phyloP scores from a whole-genome alignment of 1,139 yeast species.

The Geotrichum armillariae region DNA sequence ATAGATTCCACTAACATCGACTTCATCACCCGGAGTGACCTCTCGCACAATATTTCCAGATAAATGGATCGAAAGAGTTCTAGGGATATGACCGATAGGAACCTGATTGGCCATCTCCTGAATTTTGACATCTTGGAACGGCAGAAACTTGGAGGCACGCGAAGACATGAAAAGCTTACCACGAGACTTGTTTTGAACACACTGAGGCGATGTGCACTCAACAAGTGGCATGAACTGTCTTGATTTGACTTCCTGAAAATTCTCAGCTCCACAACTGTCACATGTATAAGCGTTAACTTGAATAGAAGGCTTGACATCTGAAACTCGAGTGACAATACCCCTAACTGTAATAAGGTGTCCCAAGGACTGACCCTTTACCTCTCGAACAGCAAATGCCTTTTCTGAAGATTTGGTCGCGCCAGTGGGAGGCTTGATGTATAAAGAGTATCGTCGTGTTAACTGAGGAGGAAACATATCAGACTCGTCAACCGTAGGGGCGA shows the following conservation, averaged over 20 bases:
- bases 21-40: conserved; percentile 92
- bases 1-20: conserved; percentile 88
- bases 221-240: conserved; percentile 80
- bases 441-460: conserved; percentile 79
- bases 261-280: conserved; percentile 95
- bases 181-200: conserved; percentile 74
- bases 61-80: conserved; percentile 78
- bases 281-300: conserved; percentile 94
- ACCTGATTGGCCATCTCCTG: conserved; percentile 97
- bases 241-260: conserved; percentile 90
- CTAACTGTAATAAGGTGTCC: conserved; percentile 89
- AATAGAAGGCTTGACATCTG: conserved; percentile 93
- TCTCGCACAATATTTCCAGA: conserved; percentile 88
- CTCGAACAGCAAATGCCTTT: conserved; percentile 82
- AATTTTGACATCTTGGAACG: conserved; percentile 92
- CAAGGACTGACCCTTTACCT: conserved; percentile 76
- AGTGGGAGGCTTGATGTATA: conserved; percentile 82
- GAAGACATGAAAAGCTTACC: conserved; percentile 94
- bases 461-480: conserved; percentile 72
- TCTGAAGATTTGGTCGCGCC: conserved; percentile 41
- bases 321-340: conserved; percentile 93
- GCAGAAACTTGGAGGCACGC: conserved; percentile 90
- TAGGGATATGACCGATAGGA: conserved; percentile 97
- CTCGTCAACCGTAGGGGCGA: conserved; percentile 33
- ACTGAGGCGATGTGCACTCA: conserved; percentile 83